Evolutionary conservation across 2,329 filamentous ascomycete species (phyloP).

Genomic region (Exophiala phaeomuriformis): DNA sequence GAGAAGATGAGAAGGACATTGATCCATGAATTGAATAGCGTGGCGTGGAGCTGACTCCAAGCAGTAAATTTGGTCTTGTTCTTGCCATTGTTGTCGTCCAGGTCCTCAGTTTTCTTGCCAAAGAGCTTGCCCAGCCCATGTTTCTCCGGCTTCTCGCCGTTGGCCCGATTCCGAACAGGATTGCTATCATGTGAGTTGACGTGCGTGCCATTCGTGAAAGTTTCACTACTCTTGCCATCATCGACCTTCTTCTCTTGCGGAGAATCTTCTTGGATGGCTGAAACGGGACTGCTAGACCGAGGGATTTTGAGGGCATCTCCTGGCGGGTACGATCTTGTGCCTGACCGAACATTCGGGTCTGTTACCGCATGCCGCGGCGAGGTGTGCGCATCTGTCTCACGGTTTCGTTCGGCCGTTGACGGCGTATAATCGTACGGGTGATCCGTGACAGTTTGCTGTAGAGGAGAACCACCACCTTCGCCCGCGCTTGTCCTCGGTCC

Average conservation of each 20-base stretch:
- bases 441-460: constrained; percentile 11
- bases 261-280: constrained; percentile 7
- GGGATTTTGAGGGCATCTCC: constrained; percentile 15
- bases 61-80: constrained; percentile 44
- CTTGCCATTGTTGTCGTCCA: constrained; percentile 25
- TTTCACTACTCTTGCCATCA: constrained; percentile 12
- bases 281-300: constrained; percentile 12
- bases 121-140: constrained; percentile 16
- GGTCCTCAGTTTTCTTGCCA: constrained; percentile 4
- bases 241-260: not conserved
- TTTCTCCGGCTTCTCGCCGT: constrained; percentile 5
- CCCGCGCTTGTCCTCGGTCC: not conserved
- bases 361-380: constrained; percentile 11
- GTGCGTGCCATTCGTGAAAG: constrained; percentile 7
- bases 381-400: constrained; percentile 4
- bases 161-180: constrained; percentile 10
- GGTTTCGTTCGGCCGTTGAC: constrained; percentile 3
- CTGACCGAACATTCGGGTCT: constrained; percentile 12
- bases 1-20: constrained; percentile 67
- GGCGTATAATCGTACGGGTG: constrained; percentile 17
- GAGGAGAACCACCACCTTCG: constrained; percentile 6
- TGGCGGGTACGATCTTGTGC: constrained; percentile 3
- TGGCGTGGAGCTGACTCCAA: constrained; percentile 62
- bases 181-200: constrained; percentile 4
- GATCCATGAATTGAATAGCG: constrained; percentile 75